These are phyloP conservation scores for Aureobasidium sp. DNA, from an alignment of 2,329 filamentous ascomycete genomes.

Conservation along the genomic window DNA sequence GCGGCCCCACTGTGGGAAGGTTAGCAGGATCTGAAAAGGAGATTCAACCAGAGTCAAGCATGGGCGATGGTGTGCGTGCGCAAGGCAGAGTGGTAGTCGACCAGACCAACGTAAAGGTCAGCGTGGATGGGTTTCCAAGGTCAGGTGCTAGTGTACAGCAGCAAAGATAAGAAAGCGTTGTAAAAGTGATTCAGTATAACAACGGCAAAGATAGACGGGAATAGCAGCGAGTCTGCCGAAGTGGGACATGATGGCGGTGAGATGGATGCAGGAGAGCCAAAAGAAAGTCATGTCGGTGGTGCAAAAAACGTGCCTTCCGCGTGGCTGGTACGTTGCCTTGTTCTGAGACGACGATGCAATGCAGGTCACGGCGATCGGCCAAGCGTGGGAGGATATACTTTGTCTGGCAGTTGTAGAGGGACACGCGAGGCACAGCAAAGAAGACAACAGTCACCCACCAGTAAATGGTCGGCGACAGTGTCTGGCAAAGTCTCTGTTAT, in stretches of 20 bases:
- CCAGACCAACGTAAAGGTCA: not conserved
- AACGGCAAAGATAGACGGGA: not conserved
- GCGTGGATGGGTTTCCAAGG: not conserved
- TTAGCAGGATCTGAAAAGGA: not conserved
- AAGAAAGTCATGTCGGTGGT: not conserved
- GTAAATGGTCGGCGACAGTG: not conserved
- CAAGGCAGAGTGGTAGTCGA: not conserved
- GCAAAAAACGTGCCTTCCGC: conserved; percentile 3
- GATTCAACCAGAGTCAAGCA: not conserved
- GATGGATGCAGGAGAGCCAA: not conserved
- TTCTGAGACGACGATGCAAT: not conserved
- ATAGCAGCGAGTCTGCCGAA: not conserved
- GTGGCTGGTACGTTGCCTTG: not conserved
- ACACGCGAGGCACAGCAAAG: not conserved
- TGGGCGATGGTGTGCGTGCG: not conserved
- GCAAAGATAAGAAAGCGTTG: not conserved
- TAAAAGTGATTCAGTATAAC: not conserved
- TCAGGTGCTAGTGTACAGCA: not conserved
- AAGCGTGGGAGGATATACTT: not conserved
- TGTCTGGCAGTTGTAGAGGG: not conserved
- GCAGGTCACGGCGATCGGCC: not conserved
- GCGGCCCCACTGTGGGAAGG: conserved; percentile 6
- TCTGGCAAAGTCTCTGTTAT: not conserved
- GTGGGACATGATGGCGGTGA: not conserved
- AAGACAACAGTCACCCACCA: not conserved